phyloP scores from a whole-genome alignment of 2,329 filamentous ascomycete species.

The Talaromyces sp. region DNA sequence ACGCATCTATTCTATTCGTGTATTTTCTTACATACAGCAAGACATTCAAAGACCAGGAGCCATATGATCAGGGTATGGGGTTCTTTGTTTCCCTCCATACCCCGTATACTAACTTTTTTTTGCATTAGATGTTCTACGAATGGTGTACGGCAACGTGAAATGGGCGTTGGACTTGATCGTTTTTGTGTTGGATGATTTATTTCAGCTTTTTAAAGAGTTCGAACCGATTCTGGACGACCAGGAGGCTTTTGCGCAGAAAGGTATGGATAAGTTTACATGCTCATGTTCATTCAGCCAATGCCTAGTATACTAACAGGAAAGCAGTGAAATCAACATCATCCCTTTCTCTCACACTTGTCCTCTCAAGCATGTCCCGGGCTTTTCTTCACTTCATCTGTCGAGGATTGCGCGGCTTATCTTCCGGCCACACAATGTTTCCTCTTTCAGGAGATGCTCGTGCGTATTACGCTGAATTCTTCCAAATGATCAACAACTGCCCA shows the following conservation, averaged over 20 bases:
- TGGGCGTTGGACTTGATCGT: slow-evolving; percentile 67
- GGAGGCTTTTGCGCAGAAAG: slow-evolving; percentile 31
- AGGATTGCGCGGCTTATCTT: slow-evolving; percentile 53
- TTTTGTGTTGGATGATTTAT: slow-evolving; percentile 51
- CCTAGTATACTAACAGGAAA: slow-evolving; percentile 11
- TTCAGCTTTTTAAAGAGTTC: slow-evolving; percentile 37
- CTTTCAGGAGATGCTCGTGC: slow-evolving; percentile 32
- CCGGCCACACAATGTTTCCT: slow-evolving; percentile 35
- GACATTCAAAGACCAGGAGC: slow-evolving; percentile 39
- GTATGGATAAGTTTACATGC: slow-evolving; percentile 16
- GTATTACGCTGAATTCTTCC: slow-evolving; percentile 50
- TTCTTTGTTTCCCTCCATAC: not conserved
- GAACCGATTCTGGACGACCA: slow-evolving; percentile 26
- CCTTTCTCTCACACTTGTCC: slow-evolving; percentile 50
- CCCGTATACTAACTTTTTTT: slow-evolving; percentile 5
- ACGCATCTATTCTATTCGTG: slow-evolving; percentile 57
- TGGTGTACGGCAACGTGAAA: slow-evolving; percentile 66
- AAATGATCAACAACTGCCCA: slow-evolving; percentile 46
- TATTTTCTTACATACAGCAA: slow-evolving; percentile 61
- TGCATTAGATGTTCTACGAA: slow-evolving; percentile 60
- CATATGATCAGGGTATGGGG: slow-evolving; percentile 52
- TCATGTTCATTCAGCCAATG: slow-evolving; percentile 6
- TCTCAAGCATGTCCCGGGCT: slow-evolving; percentile 68
- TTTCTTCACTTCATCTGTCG: slow-evolving; percentile 66
- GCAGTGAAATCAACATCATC: slow-evolving; percentile 33